These are phyloP conservation scores for Mycena albidolilacea DNA, from an alignment of 768 basidiomycete genomes.

Conservation along the genomic window DNA sequence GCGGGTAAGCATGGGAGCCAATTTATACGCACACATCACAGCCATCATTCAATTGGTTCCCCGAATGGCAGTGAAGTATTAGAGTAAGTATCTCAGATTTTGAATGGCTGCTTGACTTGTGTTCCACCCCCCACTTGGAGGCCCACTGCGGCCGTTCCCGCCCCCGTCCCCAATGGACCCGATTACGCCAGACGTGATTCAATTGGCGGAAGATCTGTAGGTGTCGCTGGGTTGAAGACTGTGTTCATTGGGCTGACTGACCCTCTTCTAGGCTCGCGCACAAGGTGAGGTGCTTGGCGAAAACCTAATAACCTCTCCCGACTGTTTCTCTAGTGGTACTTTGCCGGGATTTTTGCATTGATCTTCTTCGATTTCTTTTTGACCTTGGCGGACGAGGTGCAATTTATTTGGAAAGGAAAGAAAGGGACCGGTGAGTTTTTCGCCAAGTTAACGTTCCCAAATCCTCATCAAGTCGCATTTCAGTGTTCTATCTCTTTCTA, in stretches of 20 bases:
- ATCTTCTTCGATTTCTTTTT: conserved; percentile 46
- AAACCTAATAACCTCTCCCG: not conserved
- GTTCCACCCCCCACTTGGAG: conserved; percentile 2
- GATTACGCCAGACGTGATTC: conserved; percentile 30
- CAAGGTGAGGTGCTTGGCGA: conserved; percentile 15
- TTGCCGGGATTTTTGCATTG: conserved; percentile 40
- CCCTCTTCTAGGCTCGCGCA: conserved; percentile 20
- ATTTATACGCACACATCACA: not conserved
- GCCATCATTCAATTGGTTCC: not conserved
- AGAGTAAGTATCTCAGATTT: not conserved
- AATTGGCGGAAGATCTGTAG: conserved; percentile 35
- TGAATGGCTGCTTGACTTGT: not conserved
- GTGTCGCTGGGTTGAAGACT: not conserved
- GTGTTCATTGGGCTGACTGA: not conserved
- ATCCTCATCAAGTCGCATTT: not conserved
- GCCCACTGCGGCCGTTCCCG: conserved; percentile 1
- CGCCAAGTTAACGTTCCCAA: too few relatives aligned
- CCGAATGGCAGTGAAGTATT: too few relatives aligned
- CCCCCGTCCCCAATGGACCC: not conserved
- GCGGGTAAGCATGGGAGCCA: not conserved
- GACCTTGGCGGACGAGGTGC: conserved; percentile 42
- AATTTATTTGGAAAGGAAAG: conserved; percentile 42
- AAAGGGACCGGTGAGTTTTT: conserved; percentile 38
- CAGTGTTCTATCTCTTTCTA: conserved; percentile 40
- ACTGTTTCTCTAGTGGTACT: conserved; percentile 38